Conservation (phyloP, 2,329 filamentous ascomycete genomes). For the Coniochaeta sp. region DNA sequence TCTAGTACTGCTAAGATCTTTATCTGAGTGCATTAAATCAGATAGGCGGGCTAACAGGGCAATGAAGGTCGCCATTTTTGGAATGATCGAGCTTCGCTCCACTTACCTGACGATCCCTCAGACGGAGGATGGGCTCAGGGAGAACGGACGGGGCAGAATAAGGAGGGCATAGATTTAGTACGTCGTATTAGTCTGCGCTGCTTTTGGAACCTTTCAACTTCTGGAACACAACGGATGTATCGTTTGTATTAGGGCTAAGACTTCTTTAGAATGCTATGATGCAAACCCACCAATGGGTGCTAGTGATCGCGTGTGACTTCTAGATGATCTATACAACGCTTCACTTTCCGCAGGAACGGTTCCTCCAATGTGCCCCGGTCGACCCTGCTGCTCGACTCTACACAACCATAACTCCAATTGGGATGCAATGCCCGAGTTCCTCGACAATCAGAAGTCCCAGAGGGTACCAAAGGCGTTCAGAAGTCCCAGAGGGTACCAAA, state of each 20-base stretch:
- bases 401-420: background rate
- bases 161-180: too few species aligned
- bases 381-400: background rate
- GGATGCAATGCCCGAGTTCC: background rate
- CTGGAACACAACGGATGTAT: too few species aligned
- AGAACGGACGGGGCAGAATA: too few species aligned
- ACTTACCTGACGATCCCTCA: too few species aligned
- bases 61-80: too few species aligned
- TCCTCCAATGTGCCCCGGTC: background rate
- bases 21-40: too few species aligned
- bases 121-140: too few species aligned
- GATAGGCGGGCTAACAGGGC: too few species aligned
- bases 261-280: background rate
- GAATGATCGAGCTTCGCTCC: too few species aligned
- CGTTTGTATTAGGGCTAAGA: too few species aligned
- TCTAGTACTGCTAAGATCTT: background rate
- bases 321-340: background rate
- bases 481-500: conserved; percentile 33
- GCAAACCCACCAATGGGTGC: background rate
- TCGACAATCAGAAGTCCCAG: conserved; percentile 26
- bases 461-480: conserved; percentile 30
- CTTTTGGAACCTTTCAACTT: too few species aligned
- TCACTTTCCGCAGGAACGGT: background rate
- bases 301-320: background rate
- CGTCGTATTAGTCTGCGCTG: too few species aligned